A percentile compares a stretch with the other conserved stretches of the same genome.
Conservation (phyloP, 768 basidiomycete species). For the Pleurotus tuber-regium region DNA sequence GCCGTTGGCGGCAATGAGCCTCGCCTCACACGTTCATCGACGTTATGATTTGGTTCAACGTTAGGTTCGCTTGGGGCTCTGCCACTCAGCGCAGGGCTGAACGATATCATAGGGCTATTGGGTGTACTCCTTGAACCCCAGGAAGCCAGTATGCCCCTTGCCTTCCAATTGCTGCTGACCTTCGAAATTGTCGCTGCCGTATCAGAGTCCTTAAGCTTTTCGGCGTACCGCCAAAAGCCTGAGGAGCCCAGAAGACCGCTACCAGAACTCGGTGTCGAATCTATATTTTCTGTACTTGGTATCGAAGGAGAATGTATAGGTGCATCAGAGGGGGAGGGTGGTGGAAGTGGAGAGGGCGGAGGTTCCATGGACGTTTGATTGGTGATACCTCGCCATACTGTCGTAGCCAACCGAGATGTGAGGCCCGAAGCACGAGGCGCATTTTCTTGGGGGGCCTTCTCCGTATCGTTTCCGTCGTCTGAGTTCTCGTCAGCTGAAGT, state of each 20-base stretch:
- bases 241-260: slow-evolving; percentile 24
- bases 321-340: slow-evolving; percentile 29
- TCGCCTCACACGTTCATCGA: slow-evolving; percentile 21
- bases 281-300: neutral
- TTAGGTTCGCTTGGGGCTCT: slow-evolving; percentile 6
- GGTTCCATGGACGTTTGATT: slow-evolving; percentile 74
- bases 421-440: slow-evolving; percentile 29
- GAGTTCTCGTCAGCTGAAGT: slow-evolving; percentile 23
- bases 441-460: slow-evolving; percentile 26
- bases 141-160: slow-evolving; percentile 50
- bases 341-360: slow-evolving; percentile 39
- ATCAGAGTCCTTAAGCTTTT: slow-evolving; percentile 72
- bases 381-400: slow-evolving; percentile 76
- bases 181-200: slow-evolving; percentile 68
- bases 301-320: slow-evolving; percentile 14
- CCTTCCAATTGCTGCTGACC: slow-evolving; percentile 74
- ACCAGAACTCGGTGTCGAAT: slow-evolving; percentile 17
- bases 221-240: slow-evolving; percentile 68
- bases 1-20: slow-evolving; percentile 39
- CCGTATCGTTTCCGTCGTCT: slow-evolving; percentile 46
- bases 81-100: neutral
- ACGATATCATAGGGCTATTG: slow-evolving; percentile 9
- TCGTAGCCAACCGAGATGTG: slow-evolving; percentile 53
- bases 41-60: neutral
- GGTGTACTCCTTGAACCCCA: slow-evolving; percentile 29